These are phyloP conservation scores for Kalaharituber pfeilii DNA, from an alignment of 2,329 filamentous ascomycete genomes.

Conservation along the genomic window DNA sequence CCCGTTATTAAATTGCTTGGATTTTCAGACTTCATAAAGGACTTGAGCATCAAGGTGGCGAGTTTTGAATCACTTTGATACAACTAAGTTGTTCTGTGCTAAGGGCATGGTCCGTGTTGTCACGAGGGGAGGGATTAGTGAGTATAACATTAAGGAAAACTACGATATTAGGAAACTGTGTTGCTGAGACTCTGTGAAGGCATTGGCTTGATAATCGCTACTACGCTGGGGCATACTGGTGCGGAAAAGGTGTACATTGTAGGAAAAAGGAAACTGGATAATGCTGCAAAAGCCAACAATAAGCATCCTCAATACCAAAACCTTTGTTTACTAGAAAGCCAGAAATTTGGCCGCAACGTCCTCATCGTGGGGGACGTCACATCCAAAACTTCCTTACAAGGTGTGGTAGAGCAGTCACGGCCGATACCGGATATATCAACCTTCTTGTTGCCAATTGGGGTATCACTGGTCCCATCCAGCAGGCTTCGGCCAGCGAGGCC, in stretches of 20 bases:
- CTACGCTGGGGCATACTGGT: slow-evolving; percentile 38
- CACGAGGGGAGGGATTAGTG: slow-evolving; percentile 44
- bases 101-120: slow-evolving; percentile 42
- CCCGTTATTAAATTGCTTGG: no score
- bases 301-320: slow-evolving; percentile 21
- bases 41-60: no score
- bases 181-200: slow-evolving; percentile 25
- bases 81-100: slow-evolving; percentile 34
- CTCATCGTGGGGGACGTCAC: slow-evolving; percentile 44
- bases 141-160: slow-evolving; percentile 8
- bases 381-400: slow-evolving; percentile 42
- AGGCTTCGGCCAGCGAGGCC: slow-evolving; percentile 30
- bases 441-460: slow-evolving; percentile 57
- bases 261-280: slow-evolving; percentile 37
- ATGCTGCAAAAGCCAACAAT: slow-evolving; percentile 39
- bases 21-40: no score
- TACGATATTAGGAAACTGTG: neutral
- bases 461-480: slow-evolving; percentile 41
- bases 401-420: slow-evolving; percentile 40
- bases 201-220: slow-evolving; percentile 43
- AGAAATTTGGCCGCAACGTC: slow-evolving; percentile 23
- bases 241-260: slow-evolving; percentile 42
- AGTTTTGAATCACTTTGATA: slow-evolving; percentile 16
- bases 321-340: slow-evolving; percentile 22
- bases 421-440: slow-evolving; percentile 47